Percentiles rank a stretch among this genome's conserved stretches.
Evolutionary conservation across 352 stramenopile genomes (phyloP).

Genomic region (Phytophthora pini): DNA sequence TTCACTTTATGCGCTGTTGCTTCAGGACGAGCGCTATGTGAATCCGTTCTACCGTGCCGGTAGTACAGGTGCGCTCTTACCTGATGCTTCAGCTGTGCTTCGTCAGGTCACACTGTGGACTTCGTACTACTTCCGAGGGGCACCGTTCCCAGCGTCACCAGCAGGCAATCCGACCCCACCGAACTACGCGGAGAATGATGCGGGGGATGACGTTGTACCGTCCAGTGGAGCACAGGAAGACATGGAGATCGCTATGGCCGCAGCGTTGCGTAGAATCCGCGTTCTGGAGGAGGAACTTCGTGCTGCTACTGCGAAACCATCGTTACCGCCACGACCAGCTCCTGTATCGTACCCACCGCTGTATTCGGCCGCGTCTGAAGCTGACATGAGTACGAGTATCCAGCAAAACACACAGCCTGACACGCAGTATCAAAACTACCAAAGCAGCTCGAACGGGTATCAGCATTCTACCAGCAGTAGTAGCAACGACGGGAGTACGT

Average conservation of each 20-base stretch:
- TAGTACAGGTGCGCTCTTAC: conserved; percentile 59
- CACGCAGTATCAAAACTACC: conserved; percentile 10
- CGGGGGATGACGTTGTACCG: conserved; percentile 19
- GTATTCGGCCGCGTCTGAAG: conserved; percentile 31
- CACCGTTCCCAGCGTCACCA: conserved; percentile 49
- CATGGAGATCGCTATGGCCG: conserved; percentile 60
- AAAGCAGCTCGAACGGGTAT: conserved; percentile 24
- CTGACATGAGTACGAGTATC: conserved; percentile 12
- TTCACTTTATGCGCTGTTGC: conserved; percentile 74
- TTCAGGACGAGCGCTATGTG: conserved; percentile 54
- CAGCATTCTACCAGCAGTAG: conserved; percentile 24
- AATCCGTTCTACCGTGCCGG: conserved; percentile 81
- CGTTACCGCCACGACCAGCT: conserved; percentile 14
- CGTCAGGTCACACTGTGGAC: conserved; percentile 83
- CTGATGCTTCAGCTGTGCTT: conserved; percentile 57
- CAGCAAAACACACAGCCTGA: conserved; percentile 19
- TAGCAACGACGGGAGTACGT: conserved; percentile 15
- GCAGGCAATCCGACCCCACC: conserved; percentile 57
- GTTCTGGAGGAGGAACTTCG: conserved; percentile 64
- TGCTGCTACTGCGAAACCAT: conserved; percentile 16
- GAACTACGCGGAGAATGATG: conserved; percentile 38
- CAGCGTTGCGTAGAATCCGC: conserved; percentile 55
- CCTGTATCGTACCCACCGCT: conserved; percentile 41
- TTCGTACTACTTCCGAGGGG: conserved; percentile 79
- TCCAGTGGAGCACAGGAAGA: conserved; percentile 52